Evolutionary conservation across 2,329 filamentous ascomycete species (phyloP).

Genomic region (Fusarium caatingaense): DNA sequence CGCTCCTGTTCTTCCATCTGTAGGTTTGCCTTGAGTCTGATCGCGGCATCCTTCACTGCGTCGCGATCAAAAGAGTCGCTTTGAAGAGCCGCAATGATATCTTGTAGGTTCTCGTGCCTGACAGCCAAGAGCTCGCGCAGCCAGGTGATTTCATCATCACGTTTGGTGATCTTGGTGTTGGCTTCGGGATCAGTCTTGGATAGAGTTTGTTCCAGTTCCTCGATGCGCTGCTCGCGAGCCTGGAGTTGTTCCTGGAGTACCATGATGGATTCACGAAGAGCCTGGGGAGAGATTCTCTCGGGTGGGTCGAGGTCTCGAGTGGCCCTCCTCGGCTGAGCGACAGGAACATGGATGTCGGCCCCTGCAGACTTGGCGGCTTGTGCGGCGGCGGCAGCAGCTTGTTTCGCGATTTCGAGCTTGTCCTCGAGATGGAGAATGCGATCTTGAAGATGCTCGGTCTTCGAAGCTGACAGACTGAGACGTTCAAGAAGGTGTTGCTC

Average conservation of each 20-base stretch:
- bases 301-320: constrained; percentile 65
- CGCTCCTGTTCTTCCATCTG: constrained; percentile 99
- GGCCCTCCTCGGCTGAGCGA: constrained; percentile 38
- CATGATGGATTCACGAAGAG: constrained; percentile 93
- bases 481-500: constrained; percentile 85
- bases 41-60: constrained; percentile 87
- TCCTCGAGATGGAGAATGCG: constrained; percentile 87
- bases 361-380: constrained; percentile 75
- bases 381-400: constrained; percentile 85
- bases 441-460: constrained; percentile 86
- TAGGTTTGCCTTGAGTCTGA: constrained; percentile 90
- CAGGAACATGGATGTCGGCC: constrained; percentile 50
- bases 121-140: constrained; percentile 92
- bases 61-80: constrained; percentile 81
- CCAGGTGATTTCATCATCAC: constrained; percentile 95
- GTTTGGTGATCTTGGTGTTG: constrained; percentile 84
- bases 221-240: constrained; percentile 89
- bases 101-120: constrained; percentile 88
- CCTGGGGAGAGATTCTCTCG: constrained; percentile 93
- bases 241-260: constrained; percentile 97
- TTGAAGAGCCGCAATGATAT: constrained; percentile 85
- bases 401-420: constrained; percentile 88
- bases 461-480: constrained; percentile 83
- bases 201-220: constrained; percentile 81
- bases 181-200: constrained; percentile 79